Percentiles rank a stretch among this genome's conserved stretches.
Evolutionary conservation across 495 filamentous ascomycete species (phyloP).

Genomic region (Xylaria telfairii): DNA sequence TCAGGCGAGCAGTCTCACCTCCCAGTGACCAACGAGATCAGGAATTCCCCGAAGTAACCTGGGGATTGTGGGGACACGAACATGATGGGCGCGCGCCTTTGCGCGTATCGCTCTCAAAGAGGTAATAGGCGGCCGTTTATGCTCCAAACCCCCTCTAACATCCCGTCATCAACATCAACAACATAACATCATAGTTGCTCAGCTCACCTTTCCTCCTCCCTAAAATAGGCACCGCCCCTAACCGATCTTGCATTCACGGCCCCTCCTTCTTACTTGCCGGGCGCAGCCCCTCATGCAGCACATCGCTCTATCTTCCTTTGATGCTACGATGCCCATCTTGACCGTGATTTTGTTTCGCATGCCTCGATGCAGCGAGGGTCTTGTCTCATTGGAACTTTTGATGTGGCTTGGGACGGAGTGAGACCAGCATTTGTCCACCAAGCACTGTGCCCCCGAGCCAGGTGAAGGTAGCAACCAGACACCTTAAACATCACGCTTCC

Average conservation of each 20-base stretch:
- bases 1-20: constrained; percentile 25
- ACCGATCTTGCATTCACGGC: constrained; percentile 11
- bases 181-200: constrained; percentile 22
- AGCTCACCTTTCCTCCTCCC: constrained; percentile 16
- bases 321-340: background rate
- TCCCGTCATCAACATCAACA: constrained; percentile 9
- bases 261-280: constrained; percentile 10
- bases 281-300: constrained; percentile 19
- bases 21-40: constrained; percentile 18
- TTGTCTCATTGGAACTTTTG: constrained; percentile 6
- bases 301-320: constrained; percentile 1
- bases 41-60: constrained; percentile 18
- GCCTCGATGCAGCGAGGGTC: constrained; percentile 1
- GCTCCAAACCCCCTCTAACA: constrained; percentile 13
- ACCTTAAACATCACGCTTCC: constrained; percentile 4
- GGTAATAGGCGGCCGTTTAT: constrained; percentile 16
- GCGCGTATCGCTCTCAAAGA: constrained; percentile 7
- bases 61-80: constrained; percentile 16
- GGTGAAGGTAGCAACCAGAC: background rate
- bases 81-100: constrained; percentile 3
- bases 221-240: constrained; percentile 24
- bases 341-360: constrained; percentile 7
- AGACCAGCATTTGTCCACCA: background rate
- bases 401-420: constrained; percentile 16
- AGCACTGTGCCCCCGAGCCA: constrained; percentile 18